Evolutionary conservation across 805 yeast genomes (phyloP).

Genomic region (Citeromyces nyonsensis): DNA sequence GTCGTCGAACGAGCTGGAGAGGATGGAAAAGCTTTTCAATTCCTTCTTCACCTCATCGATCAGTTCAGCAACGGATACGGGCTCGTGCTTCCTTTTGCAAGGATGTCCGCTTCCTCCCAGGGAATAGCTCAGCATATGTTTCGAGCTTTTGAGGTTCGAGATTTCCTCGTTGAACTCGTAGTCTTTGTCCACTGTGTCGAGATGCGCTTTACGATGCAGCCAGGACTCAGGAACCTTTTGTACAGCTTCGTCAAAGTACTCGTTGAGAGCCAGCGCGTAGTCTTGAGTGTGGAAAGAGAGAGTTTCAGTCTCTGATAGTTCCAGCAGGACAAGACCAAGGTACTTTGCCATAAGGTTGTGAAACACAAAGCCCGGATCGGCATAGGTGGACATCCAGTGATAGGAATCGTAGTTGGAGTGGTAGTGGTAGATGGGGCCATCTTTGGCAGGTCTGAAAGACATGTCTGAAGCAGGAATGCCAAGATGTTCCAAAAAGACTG

Average conservation of each 20-base stretch:
- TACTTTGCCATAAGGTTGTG: constrained; percentile 43
- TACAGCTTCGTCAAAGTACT: constrained; percentile 20
- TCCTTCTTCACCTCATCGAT: constrained; percentile 6
- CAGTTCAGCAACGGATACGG: constrained; percentile 12
- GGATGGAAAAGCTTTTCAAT: constrained; percentile 3
- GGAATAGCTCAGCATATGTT: neutral
- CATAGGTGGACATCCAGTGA: constrained; percentile 51
- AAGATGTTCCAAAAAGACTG: constrained; percentile 41
- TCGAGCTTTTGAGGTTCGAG: neutral
- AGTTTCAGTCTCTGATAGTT: constrained; percentile 31
- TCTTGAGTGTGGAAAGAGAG: constrained; percentile 21
- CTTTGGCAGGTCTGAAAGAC: constrained; percentile 28
- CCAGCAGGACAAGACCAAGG: constrained; percentile 31
- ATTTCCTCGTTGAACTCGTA: constrained; percentile 1
- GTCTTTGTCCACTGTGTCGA: neutral
- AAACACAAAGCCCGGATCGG: constrained; percentile 44
- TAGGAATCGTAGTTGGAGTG: constrained; percentile 65
- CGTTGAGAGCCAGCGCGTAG: constrained; percentile 21
- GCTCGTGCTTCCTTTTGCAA: constrained; percentile 5
- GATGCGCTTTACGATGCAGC: constrained; percentile 8
- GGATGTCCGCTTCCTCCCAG: neutral
- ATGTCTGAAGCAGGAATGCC: constrained; percentile 49
- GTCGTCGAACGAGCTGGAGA: constrained; percentile 5
- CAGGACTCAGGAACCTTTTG: constrained; percentile 21
- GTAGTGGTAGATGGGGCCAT: constrained; percentile 54